Evolutionary conservation across 345 rosid genomes (phyloP), one percentile per base, ranked within the genome.

Genomic region (Firmiana major): DNA sequence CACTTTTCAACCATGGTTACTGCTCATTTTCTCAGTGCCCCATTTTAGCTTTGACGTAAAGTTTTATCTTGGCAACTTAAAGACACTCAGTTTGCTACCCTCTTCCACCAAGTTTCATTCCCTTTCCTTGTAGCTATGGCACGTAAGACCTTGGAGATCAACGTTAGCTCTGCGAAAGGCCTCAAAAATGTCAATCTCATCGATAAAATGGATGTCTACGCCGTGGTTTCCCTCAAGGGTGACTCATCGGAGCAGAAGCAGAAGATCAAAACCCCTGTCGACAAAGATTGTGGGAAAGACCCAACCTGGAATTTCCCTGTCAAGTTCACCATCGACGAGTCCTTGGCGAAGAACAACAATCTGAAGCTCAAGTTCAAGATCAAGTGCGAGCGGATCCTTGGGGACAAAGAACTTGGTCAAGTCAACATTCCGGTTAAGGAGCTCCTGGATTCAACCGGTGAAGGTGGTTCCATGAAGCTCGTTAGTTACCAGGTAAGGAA

Each of bases 181-280:
- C 87, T 94, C 34, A 87, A 92, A 75, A 82, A 91, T 67, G 93
- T 90, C 73, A 92, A 92, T 40, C 80, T 88, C 12, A 60, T 94
- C 81, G 74, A 90, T 67, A 94, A 89, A 77, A 94, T 92, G 98
- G 97, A 91, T 69, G 94, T 88, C 2, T 94, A 91, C 87, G 93
- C 84, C 31, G 83, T 89, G 81, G 90, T 84, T 81, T 88, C 81
- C 17, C 78, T 94, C 85, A n/a, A 77, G 73, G 93, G 97, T 46
- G 92, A 84, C 62, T 60, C 80, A 0, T 57, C 13, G 42, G 54
- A 12, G 65, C 76, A 80, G 53, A 75, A 79, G 59, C 87, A 85
- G 77, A 88, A 83, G 80, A 15, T 42, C 31, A 91, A 85, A 73
- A 86, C 94, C 28, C 73, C 81, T 1, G 85, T 89, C 0, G 84